Conservation (phyloP, 2,329 filamentous ascomycete species). For the Clarireedia homoeocarpa region DNA sequence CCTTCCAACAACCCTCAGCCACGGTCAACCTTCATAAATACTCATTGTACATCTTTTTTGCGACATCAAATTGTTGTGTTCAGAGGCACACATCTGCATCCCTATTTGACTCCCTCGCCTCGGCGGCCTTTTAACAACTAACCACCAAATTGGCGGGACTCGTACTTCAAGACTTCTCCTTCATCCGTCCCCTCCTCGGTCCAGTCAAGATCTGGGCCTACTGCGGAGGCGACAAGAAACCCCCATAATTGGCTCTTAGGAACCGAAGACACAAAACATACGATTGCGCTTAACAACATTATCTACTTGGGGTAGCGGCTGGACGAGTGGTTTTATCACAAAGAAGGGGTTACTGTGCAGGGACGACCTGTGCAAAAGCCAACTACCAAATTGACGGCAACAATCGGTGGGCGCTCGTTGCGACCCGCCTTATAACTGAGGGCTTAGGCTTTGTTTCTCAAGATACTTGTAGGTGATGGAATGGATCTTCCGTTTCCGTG, state of each 20-base stretch:
- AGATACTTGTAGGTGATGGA: background rate
- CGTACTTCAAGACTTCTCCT: constrained; percentile 62
- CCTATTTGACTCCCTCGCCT: constrained; percentile 19
- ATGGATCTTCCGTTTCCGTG: background rate
- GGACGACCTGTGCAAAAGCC: constrained; percentile 30
- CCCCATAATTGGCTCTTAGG: constrained; percentile 69
- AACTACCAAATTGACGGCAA: constrained; percentile 42
- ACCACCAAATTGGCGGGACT: constrained; percentile 93
- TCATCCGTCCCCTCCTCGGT: constrained; percentile 83
- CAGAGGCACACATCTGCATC: background rate
- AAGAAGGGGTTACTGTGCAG: constrained; percentile 24
- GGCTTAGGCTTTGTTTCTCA: constrained; percentile 12
- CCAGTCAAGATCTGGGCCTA: constrained; percentile 83
- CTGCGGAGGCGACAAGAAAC: constrained; percentile 92
- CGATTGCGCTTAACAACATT: constrained; percentile 9
- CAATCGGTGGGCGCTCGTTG: constrained; percentile 45
- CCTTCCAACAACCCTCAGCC: background rate
- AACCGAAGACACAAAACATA: constrained; percentile 5
- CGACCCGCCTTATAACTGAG: constrained; percentile 36
- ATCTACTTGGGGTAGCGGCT: constrained; percentile 14
- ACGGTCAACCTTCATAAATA: background rate
- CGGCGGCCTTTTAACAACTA: constrained; percentile 26
- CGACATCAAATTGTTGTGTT: background rate
- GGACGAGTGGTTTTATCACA: constrained; percentile 13
- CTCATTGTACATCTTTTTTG: background rate